Conservation (phyloP, 2,329 filamentous ascomycete genomes). For the Fusarium papillatum region DNA sequence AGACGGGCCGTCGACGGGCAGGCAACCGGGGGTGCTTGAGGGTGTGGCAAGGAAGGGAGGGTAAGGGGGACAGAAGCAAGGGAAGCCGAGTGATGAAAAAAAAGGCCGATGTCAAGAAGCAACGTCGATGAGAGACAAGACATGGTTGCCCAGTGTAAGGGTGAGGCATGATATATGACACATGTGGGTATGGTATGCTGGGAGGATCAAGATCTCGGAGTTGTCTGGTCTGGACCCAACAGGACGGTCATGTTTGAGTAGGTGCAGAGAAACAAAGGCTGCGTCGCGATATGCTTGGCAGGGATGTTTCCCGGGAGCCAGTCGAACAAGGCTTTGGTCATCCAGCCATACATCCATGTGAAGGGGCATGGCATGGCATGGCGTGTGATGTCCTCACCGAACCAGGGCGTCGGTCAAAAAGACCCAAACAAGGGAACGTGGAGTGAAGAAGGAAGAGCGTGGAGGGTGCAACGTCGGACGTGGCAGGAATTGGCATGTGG, state of each 20-base stretch:
- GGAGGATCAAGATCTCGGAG: constrained; percentile 28
- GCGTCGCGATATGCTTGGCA: constrained; percentile 25
- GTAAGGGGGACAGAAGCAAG: constrained; percentile 33
- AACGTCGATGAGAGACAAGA: constrained; percentile 45
- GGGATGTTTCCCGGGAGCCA: constrained; percentile 20
- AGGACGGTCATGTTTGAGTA: constrained; percentile 19
- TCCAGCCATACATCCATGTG: constrained; percentile 16
- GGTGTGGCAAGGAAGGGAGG: constrained; percentile 39
- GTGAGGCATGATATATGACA: constrained; percentile 30
- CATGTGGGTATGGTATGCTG: constrained; percentile 13
- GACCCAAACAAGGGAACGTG: constrained; percentile 24
- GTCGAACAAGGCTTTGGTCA: constrained; percentile 7
- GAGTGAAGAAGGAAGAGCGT: constrained; percentile 31
- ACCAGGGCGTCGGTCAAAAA: constrained; percentile 35
- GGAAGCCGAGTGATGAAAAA: constrained; percentile 21
- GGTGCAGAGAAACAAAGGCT: constrained; percentile 29
- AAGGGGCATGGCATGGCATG: constrained; percentile 25
- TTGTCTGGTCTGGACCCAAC: constrained; percentile 35
- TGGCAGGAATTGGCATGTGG: constrained; percentile 41
- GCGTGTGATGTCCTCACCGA: constrained; percentile 35
- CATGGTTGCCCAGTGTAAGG: constrained; percentile 32
- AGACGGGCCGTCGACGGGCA: constrained; percentile 43
- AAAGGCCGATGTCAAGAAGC: constrained; percentile 39
- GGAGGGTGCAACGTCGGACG: constrained; percentile 39
- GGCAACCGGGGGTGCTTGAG: constrained; percentile 29